phyloP scores from a whole-genome alignment of 106 monocot species.

The Dendrobium huoshanense region DNA sequence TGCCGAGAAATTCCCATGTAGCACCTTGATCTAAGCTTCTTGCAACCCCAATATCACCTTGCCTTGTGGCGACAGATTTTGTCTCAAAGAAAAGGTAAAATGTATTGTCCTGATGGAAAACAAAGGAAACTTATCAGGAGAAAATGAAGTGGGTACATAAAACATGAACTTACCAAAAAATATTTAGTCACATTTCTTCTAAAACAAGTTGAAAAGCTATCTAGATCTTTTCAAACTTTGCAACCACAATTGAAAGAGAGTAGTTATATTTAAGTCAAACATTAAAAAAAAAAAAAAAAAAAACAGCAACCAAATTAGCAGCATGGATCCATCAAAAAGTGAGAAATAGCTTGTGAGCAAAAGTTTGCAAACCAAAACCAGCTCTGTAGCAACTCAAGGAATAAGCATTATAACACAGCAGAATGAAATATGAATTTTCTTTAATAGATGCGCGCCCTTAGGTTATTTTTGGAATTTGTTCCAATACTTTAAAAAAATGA shows the following conservation, averaged over 20 bases:
- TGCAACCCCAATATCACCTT: slow-evolving; percentile 61
- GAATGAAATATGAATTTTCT: too few species aligned
- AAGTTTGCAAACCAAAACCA: not conserved
- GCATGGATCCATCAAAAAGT: not conserved
- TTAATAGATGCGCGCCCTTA: too few species aligned
- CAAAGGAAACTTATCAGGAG: not conserved
- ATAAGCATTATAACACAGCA: too few species aligned
- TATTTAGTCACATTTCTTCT: not conserved
- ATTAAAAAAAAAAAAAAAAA: not conserved
- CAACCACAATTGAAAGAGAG: not conserved
- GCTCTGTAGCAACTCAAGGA: not conserved
- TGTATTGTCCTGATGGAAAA: slow-evolving; percentile 22
- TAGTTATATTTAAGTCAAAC: not conserved
- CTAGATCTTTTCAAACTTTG: not conserved
- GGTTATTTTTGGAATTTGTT: too few species aligned
- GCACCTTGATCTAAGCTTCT: slow-evolving; percentile 44
- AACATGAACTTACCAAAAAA: not conserved
- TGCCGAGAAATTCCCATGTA: slow-evolving; percentile 56
- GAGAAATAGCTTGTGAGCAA: not conserved
- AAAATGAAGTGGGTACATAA: not conserved
- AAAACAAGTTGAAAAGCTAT: not conserved
- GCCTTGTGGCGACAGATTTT: slow-evolving; percentile 30
- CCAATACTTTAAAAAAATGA: too few species aligned
- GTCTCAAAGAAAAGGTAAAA: slow-evolving; percentile 60
- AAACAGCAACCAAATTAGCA: not conserved